Evolutionary conservation across 116 monocot species (phyloP).

Genomic region (Cymodocea nodosa): DNA sequence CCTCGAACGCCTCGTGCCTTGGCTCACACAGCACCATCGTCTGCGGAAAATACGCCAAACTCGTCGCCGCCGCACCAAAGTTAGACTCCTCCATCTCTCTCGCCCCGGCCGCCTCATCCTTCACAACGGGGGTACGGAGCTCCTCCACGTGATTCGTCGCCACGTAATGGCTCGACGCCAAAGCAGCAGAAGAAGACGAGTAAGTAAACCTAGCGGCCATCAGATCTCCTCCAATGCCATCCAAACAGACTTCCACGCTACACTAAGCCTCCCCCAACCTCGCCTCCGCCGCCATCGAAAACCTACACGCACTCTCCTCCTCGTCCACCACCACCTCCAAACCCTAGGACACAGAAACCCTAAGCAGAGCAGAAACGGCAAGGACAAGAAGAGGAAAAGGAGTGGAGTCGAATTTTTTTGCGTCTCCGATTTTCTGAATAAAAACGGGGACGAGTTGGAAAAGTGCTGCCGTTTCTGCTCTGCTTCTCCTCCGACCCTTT

Average conservation of each 20-base stretch:
- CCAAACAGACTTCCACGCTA: constrained; percentile 4
- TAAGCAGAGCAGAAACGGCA: background rate
- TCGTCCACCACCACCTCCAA: background rate
- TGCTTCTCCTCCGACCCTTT: no score
- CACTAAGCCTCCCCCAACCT: constrained; percentile 16
- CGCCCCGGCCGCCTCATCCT: constrained; percentile 8
- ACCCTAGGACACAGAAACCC: constrained; percentile 8
- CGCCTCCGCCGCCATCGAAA: constrained; percentile 3
- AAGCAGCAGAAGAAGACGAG: constrained; percentile 23
- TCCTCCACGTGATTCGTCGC: constrained; percentile 5
- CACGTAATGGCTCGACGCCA: background rate
- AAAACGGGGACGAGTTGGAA: no score
- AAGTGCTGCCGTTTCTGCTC: no score
- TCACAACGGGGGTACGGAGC: constrained; percentile 1
- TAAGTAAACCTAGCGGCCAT: constrained; percentile 65
- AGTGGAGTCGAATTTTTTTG: no score
- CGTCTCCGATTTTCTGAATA: no score
- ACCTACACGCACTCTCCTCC: background rate
- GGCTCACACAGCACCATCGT: constrained; percentile 78
- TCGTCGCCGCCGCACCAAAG: constrained; percentile 14
- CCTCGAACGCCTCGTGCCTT: constrained; percentile 80
- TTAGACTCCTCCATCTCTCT: constrained; percentile 15
- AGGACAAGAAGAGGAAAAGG: no score
- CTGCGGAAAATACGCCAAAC: constrained; percentile 76
- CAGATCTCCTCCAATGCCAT: constrained; percentile 97